Percentiles rank a stretch among this genome's conserved stretches.
phyloP scores from a whole-genome alignment of 1,284 basidiomycete species.

The Trichosporon ovoides region DNA sequence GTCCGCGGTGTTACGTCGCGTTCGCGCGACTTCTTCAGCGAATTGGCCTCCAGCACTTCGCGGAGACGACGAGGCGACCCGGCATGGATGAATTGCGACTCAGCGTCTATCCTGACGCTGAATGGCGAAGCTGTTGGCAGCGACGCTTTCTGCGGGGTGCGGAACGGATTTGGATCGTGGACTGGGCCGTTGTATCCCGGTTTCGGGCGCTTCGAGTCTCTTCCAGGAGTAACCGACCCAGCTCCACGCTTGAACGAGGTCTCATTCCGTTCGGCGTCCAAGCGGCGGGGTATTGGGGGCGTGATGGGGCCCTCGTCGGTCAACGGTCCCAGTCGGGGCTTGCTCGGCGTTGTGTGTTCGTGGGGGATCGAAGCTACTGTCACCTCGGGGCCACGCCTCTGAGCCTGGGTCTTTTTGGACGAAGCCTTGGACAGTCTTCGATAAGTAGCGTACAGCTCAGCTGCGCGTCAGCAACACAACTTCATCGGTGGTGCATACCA shows the following conservation, averaged over 20 bases:
- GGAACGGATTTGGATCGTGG: conserved; percentile 44
- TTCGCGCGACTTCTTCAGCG: conserved; percentile 14
- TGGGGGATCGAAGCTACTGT: background rate
- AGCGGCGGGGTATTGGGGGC: background rate
- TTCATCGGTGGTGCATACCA: conserved; percentile 50
- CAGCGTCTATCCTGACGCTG: background rate
- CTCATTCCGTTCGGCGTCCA: background rate
- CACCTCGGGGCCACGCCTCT: background rate
- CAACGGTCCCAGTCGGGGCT: background rate
- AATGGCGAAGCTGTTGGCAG: background rate
- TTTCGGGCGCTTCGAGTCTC: background rate
- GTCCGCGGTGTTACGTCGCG: conserved; percentile 43
- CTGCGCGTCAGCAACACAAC: conserved; percentile 46
- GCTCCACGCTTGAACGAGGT: background rate
- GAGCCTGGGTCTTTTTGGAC: background rate
- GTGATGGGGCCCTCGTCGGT: background rate
- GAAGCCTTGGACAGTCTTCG: conserved; percentile 63
- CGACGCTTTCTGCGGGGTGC: conserved; percentile 22
- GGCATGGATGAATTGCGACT: conserved; percentile 41
- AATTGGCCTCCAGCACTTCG: conserved; percentile 38
- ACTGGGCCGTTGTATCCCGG: conserved; percentile 34
- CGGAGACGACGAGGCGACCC: conserved; percentile 39
- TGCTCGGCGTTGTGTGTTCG: background rate
- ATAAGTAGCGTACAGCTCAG: conserved; percentile 74
- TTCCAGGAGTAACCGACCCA: background rate